These are phyloP conservation scores for Arabis hirsuta DNA, from an alignment of 345 rosid species.

Conservation along the genomic window DNA sequence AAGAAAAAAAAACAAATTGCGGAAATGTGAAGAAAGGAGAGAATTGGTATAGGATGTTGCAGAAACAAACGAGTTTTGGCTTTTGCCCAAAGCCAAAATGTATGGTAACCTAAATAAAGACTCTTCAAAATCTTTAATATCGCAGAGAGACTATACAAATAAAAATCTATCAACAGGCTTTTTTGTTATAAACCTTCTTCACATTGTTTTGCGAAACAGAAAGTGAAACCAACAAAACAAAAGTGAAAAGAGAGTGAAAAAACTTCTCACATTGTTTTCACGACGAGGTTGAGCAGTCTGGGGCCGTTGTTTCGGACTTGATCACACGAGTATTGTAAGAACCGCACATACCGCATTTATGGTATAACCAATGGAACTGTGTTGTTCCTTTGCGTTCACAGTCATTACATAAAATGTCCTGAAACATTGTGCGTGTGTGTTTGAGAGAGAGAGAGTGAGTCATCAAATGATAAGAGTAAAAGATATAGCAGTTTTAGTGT, in stretches of 20 bases:
- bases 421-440: slow-evolving; percentile 24
- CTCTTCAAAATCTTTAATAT: slow-evolving; percentile 38
- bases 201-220: slow-evolving; percentile 30
- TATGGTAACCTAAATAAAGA: slow-evolving; percentile 40
- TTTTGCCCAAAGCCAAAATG: slow-evolving; percentile 32
- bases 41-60: slow-evolving; percentile 3
- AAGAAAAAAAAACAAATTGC: neutral
- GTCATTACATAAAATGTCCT: slow-evolving; percentile 82
- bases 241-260: slow-evolving; percentile 3
- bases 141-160: slow-evolving; percentile 43
- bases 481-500: slow-evolving; percentile 16
- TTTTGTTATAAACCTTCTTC: slow-evolving; percentile 36
- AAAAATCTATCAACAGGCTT: slow-evolving; percentile 36
- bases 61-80: slow-evolving; percentile 27
- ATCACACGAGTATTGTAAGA: slow-evolving; percentile 90
- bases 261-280: slow-evolving; percentile 35
- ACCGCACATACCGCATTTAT: slow-evolving; percentile 74
- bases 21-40: slow-evolving; percentile 21
- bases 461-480: slow-evolving; percentile 6
- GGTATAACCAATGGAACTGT: slow-evolving; percentile 85
- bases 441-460: neutral
- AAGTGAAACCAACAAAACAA: neutral
- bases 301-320: slow-evolving; percentile 47
- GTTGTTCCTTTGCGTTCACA: slow-evolving; percentile 72
- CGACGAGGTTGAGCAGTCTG: slow-evolving; percentile 49